Base-by-base conservation (phyloP, 1,284 basidiomycete species). In the Trichosporon ovoides region DNA sequence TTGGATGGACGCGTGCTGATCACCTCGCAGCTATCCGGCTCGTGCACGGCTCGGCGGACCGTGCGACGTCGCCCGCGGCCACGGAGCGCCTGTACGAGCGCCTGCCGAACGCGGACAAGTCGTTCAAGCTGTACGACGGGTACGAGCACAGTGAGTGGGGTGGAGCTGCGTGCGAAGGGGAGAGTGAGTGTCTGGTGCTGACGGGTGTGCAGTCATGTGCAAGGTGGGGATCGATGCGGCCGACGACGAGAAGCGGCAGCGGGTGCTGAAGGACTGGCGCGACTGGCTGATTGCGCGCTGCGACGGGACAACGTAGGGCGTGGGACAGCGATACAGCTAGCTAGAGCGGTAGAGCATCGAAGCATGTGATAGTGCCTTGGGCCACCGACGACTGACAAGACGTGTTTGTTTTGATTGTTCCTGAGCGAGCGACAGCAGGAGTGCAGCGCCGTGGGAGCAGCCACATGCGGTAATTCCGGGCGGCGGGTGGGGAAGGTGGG, bases 31-130 rank as follows among this genome's bases (percentile, higher is more conserved):
- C 81, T 7, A 72, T 81, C 48, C 73, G 75, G 10, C 70, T 82
- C 33, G 70, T 81, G 38, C 81, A 82, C 59, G 81, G 81, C 2
- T 68, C 70, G 12, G 63, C 74, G 19, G 81, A 82, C 67, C 69
- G 81, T 36, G 79, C 77, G 0, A 81, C 80, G 9, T 74, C 73
- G 11, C 75, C 77, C 51, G 62, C 70, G 4, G 79, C 75, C 10
- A 80, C 79, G 3, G 65, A 75, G 34, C 62, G 66, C 19, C 76
- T 81, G 56, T 79, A 77, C 57, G 69, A 76, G 7, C 66, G 75
- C 20, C 65, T 80, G n/a, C 68, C 71, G 3, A 63, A 70, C 40
- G 60, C 68, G 46, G 75, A 80, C 58, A 81, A 81, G 66, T 68
- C 71, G 60, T 64, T 80, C 50, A 68, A 77, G 63, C 74, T 81